Evolutionary conservation across 1,284 basidiomycete species (phyloP), one percentile per base, ranked within the genome.

Genomic region (Rhodotorula mucilaginosa): DNA sequence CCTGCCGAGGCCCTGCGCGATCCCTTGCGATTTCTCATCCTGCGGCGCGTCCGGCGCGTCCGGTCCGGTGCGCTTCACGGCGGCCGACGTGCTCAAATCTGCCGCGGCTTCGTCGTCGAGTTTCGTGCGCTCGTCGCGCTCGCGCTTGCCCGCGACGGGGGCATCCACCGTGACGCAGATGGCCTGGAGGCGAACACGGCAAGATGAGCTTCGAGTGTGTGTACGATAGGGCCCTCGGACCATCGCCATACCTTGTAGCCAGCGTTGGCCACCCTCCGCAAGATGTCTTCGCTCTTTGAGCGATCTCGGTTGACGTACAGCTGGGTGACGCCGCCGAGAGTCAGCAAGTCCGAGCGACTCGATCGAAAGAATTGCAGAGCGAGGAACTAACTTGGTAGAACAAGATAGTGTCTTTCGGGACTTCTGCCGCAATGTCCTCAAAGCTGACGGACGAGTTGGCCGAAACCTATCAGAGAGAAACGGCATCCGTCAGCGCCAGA

Each of bases 141-240:
- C 94, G 54, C 93, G 86, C 79, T 94, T 93, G 19, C 93, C 90
- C 12, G 91, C 86, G 13, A 92, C 88, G 7, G 92, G 85, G 7
- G 93, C 92, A 82, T 97, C 94, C 5, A 95, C 93, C 0, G 94
- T 97, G 58, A 97, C 82, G 81, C 93, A 92, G 66, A 97, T 90
- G 1, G 92, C 93, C 67, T 68, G 31, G 39, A 12, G 39, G 39
- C 39, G 39, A 19, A 5, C 5, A 12, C 18, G 47, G 3, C 6
- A 46, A 5, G 16, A 44, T n/a, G 26, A 12, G 23, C 18, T 8
- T 54, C 21, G 18, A 16, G 10, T 29, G 59, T 16, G 7, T 10
- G 46, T 15, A 21, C 4, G 21, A 15, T 18, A 47, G 26, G 8
- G 12, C 19, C 4, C 29, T 8, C 39, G 15, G 7, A 26, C 26